Evolutionary conservation across 1,139 yeast genomes (phyloP), one percentile per base, ranked within the genome.

Genomic region (Eremothecium gossypii): DNA sequence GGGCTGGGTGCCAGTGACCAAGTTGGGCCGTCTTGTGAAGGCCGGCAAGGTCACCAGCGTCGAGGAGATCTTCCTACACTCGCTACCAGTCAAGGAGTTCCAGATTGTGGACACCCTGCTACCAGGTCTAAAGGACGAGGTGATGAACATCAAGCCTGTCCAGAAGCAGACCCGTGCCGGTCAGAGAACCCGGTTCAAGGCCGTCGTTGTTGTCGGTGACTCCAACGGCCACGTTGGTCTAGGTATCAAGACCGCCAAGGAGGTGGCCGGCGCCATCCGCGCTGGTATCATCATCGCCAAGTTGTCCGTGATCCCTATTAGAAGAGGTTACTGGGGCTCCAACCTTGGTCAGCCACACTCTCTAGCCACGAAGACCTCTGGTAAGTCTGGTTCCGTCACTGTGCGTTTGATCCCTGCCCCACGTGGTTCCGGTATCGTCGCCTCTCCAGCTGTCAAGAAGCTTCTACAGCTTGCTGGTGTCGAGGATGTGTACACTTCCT

Each of bases 321-420:
- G 99, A 83, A 87, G 98, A 82, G 99, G 99, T 79, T 91, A 91
- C 91, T 91, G 99, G 99, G 99, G 99, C 76, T 74, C 95, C 72
- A 85, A 86, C 80, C 85, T 91, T 74, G 99, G 98, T 82, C 83
- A 85, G 73, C 98, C 98, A 68, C 99, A 91, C 84, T 85, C 98
- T 60, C 83, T 91, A 70, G 93, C 96, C 67, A 76, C 83, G 76
- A 91, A 91, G 87, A 86, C 89, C 69, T 83, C 97, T 60, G 97
- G 97, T 79, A 89, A 87, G 86, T 89, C 96, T 79, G 97, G 97
- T 80, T 89, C 97, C 73, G 97, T 91, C 68, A 71, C 82, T 54
- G 95, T 87, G 61, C 89, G 97, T 84, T 83, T 91, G 70, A 89
- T 91, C 68, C 99, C 99, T 73, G 99, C 99, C 61, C 98, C 99